Conservation (phyloP, 2,329 filamentous ascomycete species). For the Scedosporium minutisporum region DNA sequence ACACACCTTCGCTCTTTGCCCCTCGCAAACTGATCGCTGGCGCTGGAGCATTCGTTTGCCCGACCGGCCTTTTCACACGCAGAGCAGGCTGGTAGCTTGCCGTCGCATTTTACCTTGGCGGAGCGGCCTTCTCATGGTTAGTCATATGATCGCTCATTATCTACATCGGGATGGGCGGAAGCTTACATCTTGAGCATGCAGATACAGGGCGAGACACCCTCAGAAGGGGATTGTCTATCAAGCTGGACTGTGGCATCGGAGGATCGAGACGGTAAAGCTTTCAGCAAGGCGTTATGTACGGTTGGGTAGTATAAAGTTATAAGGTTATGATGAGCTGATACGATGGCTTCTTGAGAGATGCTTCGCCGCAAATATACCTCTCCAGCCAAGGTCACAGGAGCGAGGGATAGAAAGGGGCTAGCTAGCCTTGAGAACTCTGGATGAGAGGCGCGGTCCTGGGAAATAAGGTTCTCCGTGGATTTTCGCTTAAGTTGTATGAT, state of each 20-base stretch:
- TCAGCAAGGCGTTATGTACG: background rate
- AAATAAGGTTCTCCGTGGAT: too few species aligned
- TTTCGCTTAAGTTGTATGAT: too few species aligned
- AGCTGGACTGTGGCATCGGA: constrained; percentile 36
- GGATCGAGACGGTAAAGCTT: background rate
- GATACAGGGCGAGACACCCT: constrained; percentile 71
- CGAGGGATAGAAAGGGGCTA: too few species aligned
- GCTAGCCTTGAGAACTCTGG: too few species aligned
- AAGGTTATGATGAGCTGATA: too few species aligned
- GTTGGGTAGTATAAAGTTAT: too few species aligned
- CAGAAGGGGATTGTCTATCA: constrained; percentile 49
- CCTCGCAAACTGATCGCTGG: constrained; percentile 89
- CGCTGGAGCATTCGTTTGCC: constrained; percentile 79
- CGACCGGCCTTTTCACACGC: constrained; percentile 89
- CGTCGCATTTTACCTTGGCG: constrained; percentile 97
- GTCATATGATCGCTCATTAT: background rate
- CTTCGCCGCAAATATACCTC: too few species aligned
- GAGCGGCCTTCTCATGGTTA: constrained; percentile 48
- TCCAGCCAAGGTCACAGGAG: too few species aligned
- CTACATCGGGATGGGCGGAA: background rate
- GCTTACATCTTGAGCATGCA: constrained; percentile 65
- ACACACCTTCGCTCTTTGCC: constrained; percentile 81
- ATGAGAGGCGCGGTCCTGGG: too few species aligned
- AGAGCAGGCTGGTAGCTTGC: constrained; percentile 88
- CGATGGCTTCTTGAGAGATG: too few species aligned